A percentile compares a stretch with the other conserved stretches of the same genome.
Conservation (phyloP, 108 stramenopile species). For the Schizochytrium sp. region DNA sequence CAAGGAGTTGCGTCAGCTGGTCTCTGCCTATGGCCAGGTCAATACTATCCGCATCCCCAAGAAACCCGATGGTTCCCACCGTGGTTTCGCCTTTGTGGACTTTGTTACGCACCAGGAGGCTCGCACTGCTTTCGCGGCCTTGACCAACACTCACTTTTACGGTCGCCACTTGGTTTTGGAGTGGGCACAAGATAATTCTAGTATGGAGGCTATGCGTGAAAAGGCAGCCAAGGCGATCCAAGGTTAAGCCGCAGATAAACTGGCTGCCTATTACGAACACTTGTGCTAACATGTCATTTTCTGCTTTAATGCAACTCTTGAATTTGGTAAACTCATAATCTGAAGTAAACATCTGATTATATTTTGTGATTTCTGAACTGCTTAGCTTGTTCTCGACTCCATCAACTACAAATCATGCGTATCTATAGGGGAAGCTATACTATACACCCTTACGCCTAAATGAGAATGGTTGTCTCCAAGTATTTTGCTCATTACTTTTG, state of each 20-base stretch:
- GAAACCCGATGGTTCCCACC: constrained; percentile 93
- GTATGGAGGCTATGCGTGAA: constrained; percentile 44
- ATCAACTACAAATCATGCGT: no score
- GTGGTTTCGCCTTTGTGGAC: constrained; percentile 98
- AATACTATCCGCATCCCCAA: constrained; percentile 95
- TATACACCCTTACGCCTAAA: no score
- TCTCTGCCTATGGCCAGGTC: constrained; percentile 91
- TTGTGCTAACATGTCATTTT: no score
- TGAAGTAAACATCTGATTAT: no score
- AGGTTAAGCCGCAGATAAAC: neutral
- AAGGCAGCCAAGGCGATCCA: constrained; percentile 48
- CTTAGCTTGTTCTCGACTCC: no score
- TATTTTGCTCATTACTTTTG: no score
- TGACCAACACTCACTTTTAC: constrained; percentile 94
- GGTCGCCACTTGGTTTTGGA: constrained; percentile 97
- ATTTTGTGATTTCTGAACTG: no score
- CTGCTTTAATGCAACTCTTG: no score
- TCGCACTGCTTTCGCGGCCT: constrained; percentile 82
- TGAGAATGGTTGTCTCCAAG: no score
- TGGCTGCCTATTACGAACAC: no score
- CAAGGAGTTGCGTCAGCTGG: constrained; percentile 89
- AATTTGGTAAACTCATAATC: no score
- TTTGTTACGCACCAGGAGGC: constrained; percentile 93
- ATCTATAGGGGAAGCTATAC: no score
- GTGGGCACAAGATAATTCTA: constrained; percentile 83